These are phyloP conservation scores for Elsinoe necatrix DNA, from an alignment of 2,329 filamentous ascomycete genomes.

Conservation along the genomic window DNA sequence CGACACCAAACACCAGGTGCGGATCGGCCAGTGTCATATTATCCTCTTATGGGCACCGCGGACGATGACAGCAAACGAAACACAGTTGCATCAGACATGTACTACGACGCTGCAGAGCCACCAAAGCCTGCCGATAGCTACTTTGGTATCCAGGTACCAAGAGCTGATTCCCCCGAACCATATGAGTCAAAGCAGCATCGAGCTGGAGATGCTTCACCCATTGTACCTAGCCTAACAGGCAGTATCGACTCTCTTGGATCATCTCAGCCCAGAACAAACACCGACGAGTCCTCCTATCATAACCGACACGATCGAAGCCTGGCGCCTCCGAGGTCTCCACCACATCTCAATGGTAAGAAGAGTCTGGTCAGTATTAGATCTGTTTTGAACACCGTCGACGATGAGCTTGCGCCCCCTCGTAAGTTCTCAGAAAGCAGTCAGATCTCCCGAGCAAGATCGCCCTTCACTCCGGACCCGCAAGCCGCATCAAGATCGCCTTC, in stretches of 20 bases:
- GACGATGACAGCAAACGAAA: slow-evolving; percentile 8
- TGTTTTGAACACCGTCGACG: slow-evolving; percentile 50
- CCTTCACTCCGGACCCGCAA: slow-evolving; percentile 54
- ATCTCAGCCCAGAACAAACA: slow-evolving; percentile 34
- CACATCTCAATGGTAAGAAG: slow-evolving; percentile 35
- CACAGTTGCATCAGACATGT: slow-evolving; percentile 6
- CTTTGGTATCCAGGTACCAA: slow-evolving; percentile 35
- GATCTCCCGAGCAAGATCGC: slow-evolving; percentile 52
- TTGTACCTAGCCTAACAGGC: slow-evolving; percentile 30
- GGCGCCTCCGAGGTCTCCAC: slow-evolving; percentile 29
- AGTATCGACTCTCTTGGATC: slow-evolving; percentile 30
- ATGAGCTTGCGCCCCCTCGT: slow-evolving; percentile 61
- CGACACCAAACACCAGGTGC: slow-evolving; percentile 24
- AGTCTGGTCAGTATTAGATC: slow-evolving; percentile 40
- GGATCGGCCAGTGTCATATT: slow-evolving; percentile 29
- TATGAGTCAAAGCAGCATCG: slow-evolving; percentile 34
- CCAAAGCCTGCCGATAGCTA: slow-evolving; percentile 25
- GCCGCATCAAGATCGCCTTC: slow-evolving; percentile 72
- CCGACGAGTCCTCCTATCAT: slow-evolving; percentile 30
- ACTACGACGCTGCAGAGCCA: slow-evolving; percentile 2
- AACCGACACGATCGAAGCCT: slow-evolving; percentile 27
- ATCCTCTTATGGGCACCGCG: slow-evolving; percentile 26
- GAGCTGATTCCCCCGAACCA: slow-evolving; percentile 38
- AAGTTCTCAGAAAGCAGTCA: slow-evolving; percentile 69
- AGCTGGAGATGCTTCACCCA: slow-evolving; percentile 37